Evolutionary conservation across 1,284 basidiomycete species (phyloP).

Genomic region (Fomitopsis pinicola): DNA sequence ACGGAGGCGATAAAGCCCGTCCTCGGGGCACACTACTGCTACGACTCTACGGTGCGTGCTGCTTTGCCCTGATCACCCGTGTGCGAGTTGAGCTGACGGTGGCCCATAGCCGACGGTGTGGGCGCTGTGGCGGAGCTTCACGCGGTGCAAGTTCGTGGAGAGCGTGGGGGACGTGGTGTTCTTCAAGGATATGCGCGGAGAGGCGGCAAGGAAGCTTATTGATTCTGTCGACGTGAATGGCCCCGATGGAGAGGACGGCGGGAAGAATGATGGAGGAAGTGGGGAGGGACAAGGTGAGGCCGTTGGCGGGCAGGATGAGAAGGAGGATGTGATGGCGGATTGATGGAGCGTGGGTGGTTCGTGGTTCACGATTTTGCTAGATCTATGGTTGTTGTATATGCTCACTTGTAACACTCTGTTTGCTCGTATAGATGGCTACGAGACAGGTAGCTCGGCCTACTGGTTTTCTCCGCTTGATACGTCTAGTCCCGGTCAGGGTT

Average conservation of each 20-base stretch:
- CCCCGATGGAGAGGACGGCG: neutral
- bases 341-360: too few relatives aligned
- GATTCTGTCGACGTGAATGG: neutral
- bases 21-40: slow-evolving; percentile 35
- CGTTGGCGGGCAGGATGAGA: neutral
- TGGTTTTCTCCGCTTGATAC: too few relatives aligned
- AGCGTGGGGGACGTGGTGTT: slow-evolving; percentile 72
- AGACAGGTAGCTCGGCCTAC: too few relatives aligned
- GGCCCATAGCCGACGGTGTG: slow-evolving; percentile 23
- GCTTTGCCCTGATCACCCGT: too few relatives aligned
- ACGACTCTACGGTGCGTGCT: slow-evolving; percentile 38
- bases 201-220: slow-evolving; percentile 27
- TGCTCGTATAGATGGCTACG: too few relatives aligned
- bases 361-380: too few relatives aligned
- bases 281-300: neutral
- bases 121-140: slow-evolving; percentile 44
- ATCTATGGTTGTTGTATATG: too few relatives aligned
- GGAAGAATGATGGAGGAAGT: too few relatives aligned
- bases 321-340: neutral
- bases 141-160: slow-evolving; percentile 65
- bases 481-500: neutral
- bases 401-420: too few relatives aligned
- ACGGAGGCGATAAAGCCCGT: slow-evolving; percentile 37
- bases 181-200: slow-evolving; percentile 67
- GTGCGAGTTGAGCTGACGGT: too few relatives aligned